Conservation (phyloP, 176 grass and related monocot genomes). For the Aechmea fasciata region DNA sequence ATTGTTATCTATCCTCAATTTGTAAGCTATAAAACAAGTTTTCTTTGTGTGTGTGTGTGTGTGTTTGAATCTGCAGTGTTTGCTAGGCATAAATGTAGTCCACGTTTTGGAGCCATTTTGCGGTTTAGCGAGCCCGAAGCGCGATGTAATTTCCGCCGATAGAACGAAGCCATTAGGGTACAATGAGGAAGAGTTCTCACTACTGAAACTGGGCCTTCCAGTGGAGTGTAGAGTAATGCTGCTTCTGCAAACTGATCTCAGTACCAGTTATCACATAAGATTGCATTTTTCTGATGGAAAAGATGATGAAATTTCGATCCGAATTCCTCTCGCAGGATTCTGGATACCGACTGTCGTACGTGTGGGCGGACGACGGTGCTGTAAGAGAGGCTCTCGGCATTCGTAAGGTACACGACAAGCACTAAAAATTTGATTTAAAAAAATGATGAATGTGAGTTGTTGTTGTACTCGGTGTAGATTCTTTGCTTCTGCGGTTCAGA, state of each 20-base stretch:
- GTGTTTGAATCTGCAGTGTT: constrained; percentile 18
- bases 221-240: constrained; percentile 30
- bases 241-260: neutral
- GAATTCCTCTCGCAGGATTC: constrained; percentile 22
- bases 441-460: neutral
- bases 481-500: neutral
- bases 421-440: neutral
- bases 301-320: neutral
- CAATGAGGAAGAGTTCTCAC: neutral
- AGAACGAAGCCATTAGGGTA: constrained; percentile 17
- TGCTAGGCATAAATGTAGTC: constrained; percentile 26
- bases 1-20: neutral
- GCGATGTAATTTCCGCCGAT: neutral
- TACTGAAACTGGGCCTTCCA: constrained; percentile 4
- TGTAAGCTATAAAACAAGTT: constrained; percentile 12
- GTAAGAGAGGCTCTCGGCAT: constrained; percentile 42
- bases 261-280: neutral
- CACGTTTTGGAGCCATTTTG: constrained; percentile 58
- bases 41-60: neutral
- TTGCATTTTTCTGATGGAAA: neutral
- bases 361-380: constrained; percentile 48
- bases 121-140: constrained; percentile 13
- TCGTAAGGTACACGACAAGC: constrained; percentile 12
- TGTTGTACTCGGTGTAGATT: neutral
- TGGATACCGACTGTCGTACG: constrained; percentile 41